Conservation (phyloP, 768 basidiomycete species). For the Podaxis mareebaensis region DNA sequence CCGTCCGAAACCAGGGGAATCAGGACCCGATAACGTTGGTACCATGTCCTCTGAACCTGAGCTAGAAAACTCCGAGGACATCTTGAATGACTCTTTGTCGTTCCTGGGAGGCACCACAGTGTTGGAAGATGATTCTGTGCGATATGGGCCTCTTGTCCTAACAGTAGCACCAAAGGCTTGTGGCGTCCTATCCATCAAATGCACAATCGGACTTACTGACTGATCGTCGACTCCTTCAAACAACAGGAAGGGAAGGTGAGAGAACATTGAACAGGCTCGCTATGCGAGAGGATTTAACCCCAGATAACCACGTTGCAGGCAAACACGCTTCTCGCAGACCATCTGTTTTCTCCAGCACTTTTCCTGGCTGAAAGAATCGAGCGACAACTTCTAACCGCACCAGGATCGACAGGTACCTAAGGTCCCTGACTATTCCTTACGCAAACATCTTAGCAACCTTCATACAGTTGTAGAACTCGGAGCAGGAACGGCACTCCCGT, state of each 20-base stretch:
- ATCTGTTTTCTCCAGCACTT: constrained; percentile 70
- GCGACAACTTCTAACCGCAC: constrained; percentile 45
- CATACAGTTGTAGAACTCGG: constrained; percentile 67
- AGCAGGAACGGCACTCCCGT: constrained; percentile 68
- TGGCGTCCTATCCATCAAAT: constrained; percentile 4
- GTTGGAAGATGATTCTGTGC: constrained; percentile 43
- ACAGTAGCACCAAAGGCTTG: constrained; percentile 61
- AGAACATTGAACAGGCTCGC: not conserved
- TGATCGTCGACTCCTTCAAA: constrained; percentile 5
- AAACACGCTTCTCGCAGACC: constrained; percentile 71
- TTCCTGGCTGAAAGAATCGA: constrained; percentile 70
- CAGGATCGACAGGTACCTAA: constrained; percentile 40
- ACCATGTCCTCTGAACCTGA: constrained; percentile 1
- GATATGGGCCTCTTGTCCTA: constrained; percentile 54
- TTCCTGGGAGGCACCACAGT: constrained; percentile 49
- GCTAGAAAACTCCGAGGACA: constrained; percentile 43
- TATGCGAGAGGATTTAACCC: not conserved
- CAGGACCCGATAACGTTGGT: not conserved
- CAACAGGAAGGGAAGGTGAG: constrained; percentile 15
- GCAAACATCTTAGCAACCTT: not conserved
- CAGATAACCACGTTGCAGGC: constrained; percentile 41
- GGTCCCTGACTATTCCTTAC: not conserved
- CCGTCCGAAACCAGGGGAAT: not conserved
- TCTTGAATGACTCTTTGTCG: constrained; percentile 51
- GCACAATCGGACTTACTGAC: constrained; percentile 52